A percentile compares a stretch with the other conserved stretches of the same genome.
Conservation (phyloP, 176 grass and related monocot genomes). For the Ananas comosus region DNA sequence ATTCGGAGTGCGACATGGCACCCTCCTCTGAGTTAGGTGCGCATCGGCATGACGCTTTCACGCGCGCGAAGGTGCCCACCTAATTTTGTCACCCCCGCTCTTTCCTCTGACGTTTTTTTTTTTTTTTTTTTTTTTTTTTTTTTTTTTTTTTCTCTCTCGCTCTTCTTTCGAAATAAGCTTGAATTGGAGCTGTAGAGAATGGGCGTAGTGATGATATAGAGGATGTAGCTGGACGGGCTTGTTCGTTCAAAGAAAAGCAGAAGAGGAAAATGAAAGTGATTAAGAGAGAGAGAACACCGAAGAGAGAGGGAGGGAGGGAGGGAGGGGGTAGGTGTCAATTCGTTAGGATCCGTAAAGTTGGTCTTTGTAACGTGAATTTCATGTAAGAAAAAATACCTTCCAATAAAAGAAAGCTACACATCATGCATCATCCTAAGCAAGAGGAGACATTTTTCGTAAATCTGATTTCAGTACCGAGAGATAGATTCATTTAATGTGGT, state of each 20-base stretch:
- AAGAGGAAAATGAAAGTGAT: not conserved
- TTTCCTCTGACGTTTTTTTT: too few relatives aligned
- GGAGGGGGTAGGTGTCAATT: too few relatives aligned
- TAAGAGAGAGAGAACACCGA: not conserved
- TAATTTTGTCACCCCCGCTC: not conserved
- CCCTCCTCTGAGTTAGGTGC: not conserved
- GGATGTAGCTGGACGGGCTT: not conserved
- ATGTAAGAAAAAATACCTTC: too few relatives aligned
- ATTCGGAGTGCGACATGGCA: not conserved
- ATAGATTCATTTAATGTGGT: too few relatives aligned
- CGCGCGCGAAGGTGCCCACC: not conserved
- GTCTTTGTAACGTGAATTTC: too few relatives aligned
- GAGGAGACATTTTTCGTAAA: too few relatives aligned
- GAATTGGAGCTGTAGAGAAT: not conserved
- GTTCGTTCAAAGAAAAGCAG: not conserved
- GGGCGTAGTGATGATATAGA: not conserved
- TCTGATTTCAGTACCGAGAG: too few relatives aligned
- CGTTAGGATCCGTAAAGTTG: too few relatives aligned
- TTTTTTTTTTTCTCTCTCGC: too few relatives aligned
- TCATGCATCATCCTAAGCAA: too few relatives aligned
- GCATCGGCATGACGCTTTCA: not conserved
- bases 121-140: too few relatives aligned
- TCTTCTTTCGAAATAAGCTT: not conserved
- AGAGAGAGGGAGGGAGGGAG: not conserved
- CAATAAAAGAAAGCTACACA: too few relatives aligned